Conservation (phyloP, 495 filamentous ascomycete genomes). For the Podospora pseudocomata region DNA sequence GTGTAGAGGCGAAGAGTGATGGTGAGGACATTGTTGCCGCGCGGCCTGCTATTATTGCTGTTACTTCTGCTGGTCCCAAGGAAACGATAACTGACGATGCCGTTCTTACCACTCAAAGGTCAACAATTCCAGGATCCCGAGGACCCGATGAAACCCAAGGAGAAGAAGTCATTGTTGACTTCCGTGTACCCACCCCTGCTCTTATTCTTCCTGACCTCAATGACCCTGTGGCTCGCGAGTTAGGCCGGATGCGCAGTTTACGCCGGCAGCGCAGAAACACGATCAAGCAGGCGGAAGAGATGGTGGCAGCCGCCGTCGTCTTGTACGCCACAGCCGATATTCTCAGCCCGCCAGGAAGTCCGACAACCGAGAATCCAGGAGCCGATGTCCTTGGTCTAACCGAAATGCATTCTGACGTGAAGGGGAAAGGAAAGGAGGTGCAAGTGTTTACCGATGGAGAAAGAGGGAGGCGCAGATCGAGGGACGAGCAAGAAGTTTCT, state of each 20-base stretch:
- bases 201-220: slow-evolving; percentile 42
- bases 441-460: slow-evolving; percentile 15
- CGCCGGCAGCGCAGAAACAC: slow-evolving; percentile 39
- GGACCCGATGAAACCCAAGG: slow-evolving; percentile 15
- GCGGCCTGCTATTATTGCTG: slow-evolving; percentile 22
- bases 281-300: slow-evolving; percentile 43
- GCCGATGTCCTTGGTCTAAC: slow-evolving; percentile 27
- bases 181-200: slow-evolving; percentile 42
- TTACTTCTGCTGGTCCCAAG: slow-evolving; percentile 20
- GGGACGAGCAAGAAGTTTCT: slow-evolving; percentile 31
- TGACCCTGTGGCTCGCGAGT: slow-evolving; percentile 39
- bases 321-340: slow-evolving; percentile 43
- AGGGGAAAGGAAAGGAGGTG: slow-evolving; percentile 35
- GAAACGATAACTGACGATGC: slow-evolving; percentile 41
- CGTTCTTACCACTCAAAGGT: slow-evolving; percentile 25
- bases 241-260: slow-evolving; percentile 38
- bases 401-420: slow-evolving; percentile 33
- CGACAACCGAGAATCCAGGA: slow-evolving; percentile 28
- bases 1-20: slow-evolving; percentile 25
- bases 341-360: slow-evolving; percentile 37
- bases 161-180: slow-evolving; percentile 30
- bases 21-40: slow-evolving; percentile 31
- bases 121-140: slow-evolving; percentile 22
- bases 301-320: slow-evolving; percentile 46
- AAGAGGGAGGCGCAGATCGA: slow-evolving; percentile 31